Base-by-base conservation (phyloP, 176 grass and related monocot species). In the Pontederia crassipes region DNA sequence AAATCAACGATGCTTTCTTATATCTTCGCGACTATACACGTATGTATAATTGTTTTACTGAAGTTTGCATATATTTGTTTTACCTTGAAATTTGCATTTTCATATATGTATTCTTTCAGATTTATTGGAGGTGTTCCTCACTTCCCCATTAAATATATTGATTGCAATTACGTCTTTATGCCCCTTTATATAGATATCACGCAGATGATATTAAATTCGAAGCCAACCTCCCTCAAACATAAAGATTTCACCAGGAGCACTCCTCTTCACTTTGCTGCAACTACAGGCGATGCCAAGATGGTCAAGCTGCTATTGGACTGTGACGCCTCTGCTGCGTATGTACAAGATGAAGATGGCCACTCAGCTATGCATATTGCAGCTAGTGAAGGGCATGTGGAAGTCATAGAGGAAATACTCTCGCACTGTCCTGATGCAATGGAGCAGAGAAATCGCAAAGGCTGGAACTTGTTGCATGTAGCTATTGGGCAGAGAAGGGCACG, bases 251-350 rank as follows among this genome's bases (percentile, higher is more conserved):
- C 59, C 15, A 65, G 68, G 48, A 86, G 86, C 59, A 74, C 77
- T 70, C 77, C 86, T 66, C 80, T 95, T 69, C 90, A 95, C 58
- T 95, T 89, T 53, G 72, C 85, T 58, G 82, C 80, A 28, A 80
- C 86, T 24, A 60, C 55, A 66, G 76, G 77, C 48, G 70, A 84
- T 48, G 10, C 73, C 73, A 58, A 9, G 0, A 65, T 72, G 35
- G 9, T 89, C 45, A 78, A 77, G 35, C 54, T 86, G 17, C 69
- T 95, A 67, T 55, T 95, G 56, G 27, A 69, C 40, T 17, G 14
- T 46, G 77, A 86, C 50, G 70, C 52, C 60, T 79, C 80, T 71
- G 28, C 64, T 54, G 77, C 74, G 27, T 89, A 81, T 32, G 48
- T 73, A 9, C 20, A 71, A 15, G 82, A 89, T 69, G 70, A 75